Evolutionary conservation across 2,329 filamentous ascomycete genomes (phyloP).

Genomic region (Hymenoscyphus fructigenus): DNA sequence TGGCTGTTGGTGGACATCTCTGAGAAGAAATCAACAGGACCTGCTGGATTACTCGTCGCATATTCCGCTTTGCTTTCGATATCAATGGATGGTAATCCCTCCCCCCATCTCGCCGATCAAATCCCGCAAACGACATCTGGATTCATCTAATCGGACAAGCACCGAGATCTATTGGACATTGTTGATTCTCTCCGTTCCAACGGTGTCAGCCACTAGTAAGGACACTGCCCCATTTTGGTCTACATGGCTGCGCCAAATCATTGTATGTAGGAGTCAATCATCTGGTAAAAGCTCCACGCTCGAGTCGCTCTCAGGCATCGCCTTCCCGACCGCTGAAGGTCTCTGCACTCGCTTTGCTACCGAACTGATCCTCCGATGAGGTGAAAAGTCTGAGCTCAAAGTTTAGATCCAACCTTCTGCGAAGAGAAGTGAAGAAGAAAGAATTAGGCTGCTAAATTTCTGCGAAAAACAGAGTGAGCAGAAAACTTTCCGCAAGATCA

Average conservation of each 20-base stretch:
- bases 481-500: neutral
- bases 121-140: conserved; percentile 21
- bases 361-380: neutral
- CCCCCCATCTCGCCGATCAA: neutral
- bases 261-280: neutral
- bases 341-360: neutral
- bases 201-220: conserved; percentile 19
- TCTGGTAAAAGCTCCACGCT: conserved; percentile 28
- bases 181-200: conserved; percentile 50
- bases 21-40: conserved; percentile 40
- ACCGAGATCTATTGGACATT: conserved; percentile 56
- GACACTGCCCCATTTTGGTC: neutral
- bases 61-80: conserved; percentile 54
- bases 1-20: neutral
- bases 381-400: neutral
- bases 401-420: neutral
- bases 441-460: neutral
- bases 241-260: neutral
- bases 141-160: conserved; percentile 41
- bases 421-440: neutral
- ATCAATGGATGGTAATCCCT: neutral
- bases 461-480: neutral
- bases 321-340: conserved; percentile 39
- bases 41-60: conserved; percentile 65
- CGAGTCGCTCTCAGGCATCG: conserved; percentile 38